Conservation (phyloP, 2,329 filamentous ascomycete species). For the Pseudocercospora eumusae region DNA sequence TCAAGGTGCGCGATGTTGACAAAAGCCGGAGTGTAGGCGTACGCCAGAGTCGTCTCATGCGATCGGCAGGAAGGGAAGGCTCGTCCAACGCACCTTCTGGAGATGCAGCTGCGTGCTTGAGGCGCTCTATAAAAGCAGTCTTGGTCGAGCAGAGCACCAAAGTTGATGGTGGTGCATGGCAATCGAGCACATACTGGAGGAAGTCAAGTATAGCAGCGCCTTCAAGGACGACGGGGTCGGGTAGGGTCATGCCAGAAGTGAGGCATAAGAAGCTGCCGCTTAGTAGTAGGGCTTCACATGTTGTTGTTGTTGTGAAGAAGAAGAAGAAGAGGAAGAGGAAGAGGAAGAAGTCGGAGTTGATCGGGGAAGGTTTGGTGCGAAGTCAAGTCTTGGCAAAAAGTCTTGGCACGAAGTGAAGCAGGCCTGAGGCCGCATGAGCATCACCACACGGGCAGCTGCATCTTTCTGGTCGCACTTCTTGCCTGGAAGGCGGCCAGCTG, state of each 20-base stretch:
- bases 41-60: slow-evolving; percentile 7
- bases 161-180: slow-evolving; percentile 60
- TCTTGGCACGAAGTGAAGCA: too few relatives aligned
- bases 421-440: too few relatives aligned
- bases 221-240: slow-evolving; percentile 43
- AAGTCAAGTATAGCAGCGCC: slow-evolving; percentile 52
- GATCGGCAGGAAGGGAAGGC: not conserved
- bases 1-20: slow-evolving; percentile 67
- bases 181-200: slow-evolving; percentile 63
- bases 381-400: slow-evolving; percentile 6
- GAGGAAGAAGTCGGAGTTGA: slow-evolving; percentile 1
- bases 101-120: slow-evolving; percentile 40
- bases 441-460: not conserved
- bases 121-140: slow-evolving; percentile 63
- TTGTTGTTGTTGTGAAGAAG: too few relatives aligned
- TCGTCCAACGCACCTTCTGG: not conserved
- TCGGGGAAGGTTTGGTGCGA: not conserved
- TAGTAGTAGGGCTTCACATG: not conserved
- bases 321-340: too few relatives aligned
- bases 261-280: not conserved
- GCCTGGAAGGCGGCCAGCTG: not conserved
- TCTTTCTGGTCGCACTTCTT: slow-evolving; percentile 23
- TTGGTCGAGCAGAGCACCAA: slow-evolving; percentile 71
- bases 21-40: slow-evolving; percentile 67
- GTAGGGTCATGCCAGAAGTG: slow-evolving; percentile 13